Evolutionary conservation across 371 early-diverging fungal species (phyloP), one percentile per base, ranked within the genome.

Genomic region (Apophysomyces elegans): DNA sequence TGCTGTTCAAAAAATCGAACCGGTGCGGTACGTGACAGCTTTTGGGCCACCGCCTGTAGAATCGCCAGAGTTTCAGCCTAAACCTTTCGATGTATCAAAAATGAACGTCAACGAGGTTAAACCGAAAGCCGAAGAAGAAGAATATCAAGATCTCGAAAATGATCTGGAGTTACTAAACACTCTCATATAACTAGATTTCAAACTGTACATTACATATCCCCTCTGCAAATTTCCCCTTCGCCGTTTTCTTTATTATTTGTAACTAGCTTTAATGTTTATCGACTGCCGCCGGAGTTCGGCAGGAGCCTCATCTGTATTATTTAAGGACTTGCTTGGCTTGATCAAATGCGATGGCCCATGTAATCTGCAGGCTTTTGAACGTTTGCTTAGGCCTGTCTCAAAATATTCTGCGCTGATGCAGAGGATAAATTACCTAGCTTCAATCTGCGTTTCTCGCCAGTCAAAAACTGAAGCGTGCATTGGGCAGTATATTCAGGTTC

Each of bases 61-160:
- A 26, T 0, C 32, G 35, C 21, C 4, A 2, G 54, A 50, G 7
- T 21, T 50, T 9, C n/a, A 32, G 21, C 18, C 54, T 9, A 50
- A 50, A 21, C 54, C 54, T 21, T 21, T 50, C 11, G 54, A 50
- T 21, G 54, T 50, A 9, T 50, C 54, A 16, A 50, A 50, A 21
- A 50, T 50, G 54, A 50, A 50, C 9, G 54, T 50, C 54, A 50
- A 50, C 16, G 54, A 50, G 32, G 21, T 50, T 26, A 50, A 50
- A 50, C 54, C 54, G 11, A 5, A 1, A 50, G 54, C 16, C n/a
- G 54, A 50, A 50, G 54, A 50, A 50, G 54, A 50, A 21, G 54
- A 50, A 21, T 7, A 9, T 7, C 16, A 50, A 18, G 54, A 50
- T 50, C 21, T 50, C 16, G 54, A 18, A 11, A 1, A 50, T 21